These are phyloP conservation scores for Pseudocercospora pini-densiflorae DNA, from an alignment of 2,329 filamentous ascomycete species.

Conservation along the genomic window DNA sequence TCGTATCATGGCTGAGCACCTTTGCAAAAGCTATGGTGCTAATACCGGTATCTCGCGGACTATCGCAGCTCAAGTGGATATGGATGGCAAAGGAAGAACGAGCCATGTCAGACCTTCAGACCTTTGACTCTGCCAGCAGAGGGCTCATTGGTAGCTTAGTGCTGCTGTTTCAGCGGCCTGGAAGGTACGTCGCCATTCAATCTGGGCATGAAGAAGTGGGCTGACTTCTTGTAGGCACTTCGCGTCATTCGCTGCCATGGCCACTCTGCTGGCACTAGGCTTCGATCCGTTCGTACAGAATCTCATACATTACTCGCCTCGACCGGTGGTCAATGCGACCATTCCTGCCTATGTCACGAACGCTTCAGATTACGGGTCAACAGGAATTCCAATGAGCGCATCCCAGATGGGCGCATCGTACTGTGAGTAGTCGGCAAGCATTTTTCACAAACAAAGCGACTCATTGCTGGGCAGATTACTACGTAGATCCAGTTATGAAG, in stretches of 20 bases:
- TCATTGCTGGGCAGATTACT: not conserved
- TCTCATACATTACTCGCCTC: not conserved
- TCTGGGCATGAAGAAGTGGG: not conserved
- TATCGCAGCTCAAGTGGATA: not conserved
- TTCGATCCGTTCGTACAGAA: not conserved
- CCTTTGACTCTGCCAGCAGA: not conserved
- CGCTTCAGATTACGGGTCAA: not conserved
- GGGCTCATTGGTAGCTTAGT: not conserved
- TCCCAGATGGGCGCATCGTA: not conserved
- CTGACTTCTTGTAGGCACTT: not conserved
- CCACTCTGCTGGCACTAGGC: not conserved
- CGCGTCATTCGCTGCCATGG: not conserved
- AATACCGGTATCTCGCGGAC: not conserved
- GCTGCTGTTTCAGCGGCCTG: not conserved
- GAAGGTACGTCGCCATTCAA: not conserved
- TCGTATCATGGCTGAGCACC: not conserved
- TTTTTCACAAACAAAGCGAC: too few relatives aligned
- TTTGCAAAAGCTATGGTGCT: not conserved
- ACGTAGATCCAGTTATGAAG: not conserved
- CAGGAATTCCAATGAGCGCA: not conserved
- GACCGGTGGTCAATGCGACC: not conserved
- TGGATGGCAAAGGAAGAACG: not conserved
- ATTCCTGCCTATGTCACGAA: not conserved
- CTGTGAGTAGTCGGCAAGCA: not conserved
- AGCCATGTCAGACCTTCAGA: not conserved